Percentiles rank a stretch among this genome's conserved stretches.
These are phyloP conservation scores for Rutstroemia sp. DNA, from an alignment of 2,329 filamentous ascomycete genomes.

Conservation along the genomic window DNA sequence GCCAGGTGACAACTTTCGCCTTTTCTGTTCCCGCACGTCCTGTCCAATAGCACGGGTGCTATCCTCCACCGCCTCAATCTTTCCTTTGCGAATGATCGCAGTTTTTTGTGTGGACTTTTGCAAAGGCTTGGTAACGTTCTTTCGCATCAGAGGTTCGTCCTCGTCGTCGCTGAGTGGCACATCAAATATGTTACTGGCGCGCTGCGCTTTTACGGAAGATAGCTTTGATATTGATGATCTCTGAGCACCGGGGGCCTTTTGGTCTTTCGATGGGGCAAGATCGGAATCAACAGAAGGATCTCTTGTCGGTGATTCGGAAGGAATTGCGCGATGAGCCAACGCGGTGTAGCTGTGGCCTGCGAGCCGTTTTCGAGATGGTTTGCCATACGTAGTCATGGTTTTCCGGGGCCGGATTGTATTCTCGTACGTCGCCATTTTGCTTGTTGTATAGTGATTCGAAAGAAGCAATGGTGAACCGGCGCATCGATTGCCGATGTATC, in stretches of 20 bases:
- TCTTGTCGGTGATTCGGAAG: constrained; percentile 14
- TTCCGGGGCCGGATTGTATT: constrained; percentile 22
- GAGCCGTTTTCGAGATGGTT: constrained; percentile 24
- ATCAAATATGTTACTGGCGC: constrained; percentile 18
- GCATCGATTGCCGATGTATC: constrained; percentile 3
- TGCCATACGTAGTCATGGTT: constrained; percentile 29
- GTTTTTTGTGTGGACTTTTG: constrained; percentile 2
- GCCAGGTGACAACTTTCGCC: constrained; percentile 22
- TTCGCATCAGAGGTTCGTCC: constrained; percentile 4
- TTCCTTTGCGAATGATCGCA: neutral
- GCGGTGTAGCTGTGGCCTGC: constrained; percentile 23
- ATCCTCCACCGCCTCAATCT: neutral
- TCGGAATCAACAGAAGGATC: constrained; percentile 4
- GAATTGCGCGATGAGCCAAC: constrained; percentile 15
- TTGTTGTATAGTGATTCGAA: neutral
- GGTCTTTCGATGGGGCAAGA: neutral
- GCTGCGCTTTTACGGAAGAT: neutral
- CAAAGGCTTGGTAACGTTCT: constrained; percentile 4
- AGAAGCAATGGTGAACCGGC: constrained; percentile 1
- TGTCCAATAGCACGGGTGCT: neutral
- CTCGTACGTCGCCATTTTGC: constrained; percentile 24
- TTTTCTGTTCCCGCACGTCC: constrained; percentile 19
- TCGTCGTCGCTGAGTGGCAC: constrained; percentile 20
- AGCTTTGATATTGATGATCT: constrained; percentile 2
- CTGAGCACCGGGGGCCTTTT: neutral